phyloP scores from a whole-genome alignment of 805 yeast genomes.

The Groenewaldozyma tartarivorans region DNA sequence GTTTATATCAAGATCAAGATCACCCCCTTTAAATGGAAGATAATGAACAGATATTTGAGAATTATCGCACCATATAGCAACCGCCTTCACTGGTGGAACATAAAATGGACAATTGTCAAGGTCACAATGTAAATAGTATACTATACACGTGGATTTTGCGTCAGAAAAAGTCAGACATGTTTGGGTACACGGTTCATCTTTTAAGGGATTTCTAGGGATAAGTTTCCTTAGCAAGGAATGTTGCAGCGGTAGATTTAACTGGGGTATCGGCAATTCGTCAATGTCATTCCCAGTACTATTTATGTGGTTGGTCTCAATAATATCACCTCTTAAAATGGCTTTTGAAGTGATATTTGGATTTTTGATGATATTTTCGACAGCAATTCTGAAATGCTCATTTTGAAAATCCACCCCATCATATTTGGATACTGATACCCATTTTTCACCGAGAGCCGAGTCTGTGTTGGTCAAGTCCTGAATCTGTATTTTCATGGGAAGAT shows the following conservation, averaged over 20 bases:
- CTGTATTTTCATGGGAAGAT: background rate
- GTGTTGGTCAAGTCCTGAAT: conserved; percentile 28
- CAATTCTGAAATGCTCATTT: conserved; percentile 52
- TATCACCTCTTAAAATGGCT: conserved; percentile 81
- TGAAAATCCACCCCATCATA: conserved; percentile 37
- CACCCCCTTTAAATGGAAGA: conserved; percentile 41
- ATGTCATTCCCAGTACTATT: background rate
- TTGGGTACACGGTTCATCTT: conserved; percentile 76
- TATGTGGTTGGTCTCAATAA: conserved; percentile 26
- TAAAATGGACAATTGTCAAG: conserved; percentile 71
- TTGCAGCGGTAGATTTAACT: conserved; percentile 20
- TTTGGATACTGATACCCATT: conserved; percentile 55
- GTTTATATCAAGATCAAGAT: conserved; percentile 6
- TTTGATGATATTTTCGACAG: conserved; percentile 68
- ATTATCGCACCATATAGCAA: conserved; percentile 52
- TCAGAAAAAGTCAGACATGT: conserved; percentile 50
- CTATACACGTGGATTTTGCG: conserved; percentile 31
- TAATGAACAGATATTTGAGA: conserved; percentile 60
- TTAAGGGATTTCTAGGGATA: conserved; percentile 84
- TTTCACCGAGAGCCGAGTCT: conserved; percentile 42
- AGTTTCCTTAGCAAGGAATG: conserved; percentile 65
- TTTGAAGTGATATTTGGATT: conserved; percentile 91
- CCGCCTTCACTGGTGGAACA: conserved; percentile 75
- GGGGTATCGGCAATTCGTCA: background rate
- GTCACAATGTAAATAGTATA: conserved; percentile 47